phyloP scores from a whole-genome alignment of 208 protist species.

The Acanthamoeba divionensis region DNA sequence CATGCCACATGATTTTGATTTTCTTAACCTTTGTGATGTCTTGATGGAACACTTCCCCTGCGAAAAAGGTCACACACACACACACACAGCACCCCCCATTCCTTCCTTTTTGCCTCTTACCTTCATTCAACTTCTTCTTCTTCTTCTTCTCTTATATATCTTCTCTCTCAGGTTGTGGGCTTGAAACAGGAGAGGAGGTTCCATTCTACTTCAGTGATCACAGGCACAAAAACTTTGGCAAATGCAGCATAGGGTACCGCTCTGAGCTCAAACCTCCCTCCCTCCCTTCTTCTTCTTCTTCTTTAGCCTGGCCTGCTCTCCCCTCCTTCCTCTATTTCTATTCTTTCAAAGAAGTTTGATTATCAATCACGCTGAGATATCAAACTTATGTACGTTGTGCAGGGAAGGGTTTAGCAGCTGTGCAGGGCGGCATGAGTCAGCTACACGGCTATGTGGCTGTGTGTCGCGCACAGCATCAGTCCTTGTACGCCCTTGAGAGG shows the following conservation, averaged over 20 bases:
- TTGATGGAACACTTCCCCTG: not conserved
- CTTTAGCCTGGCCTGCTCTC: too few species aligned
- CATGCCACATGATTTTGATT: not conserved
- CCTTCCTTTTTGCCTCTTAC: conserved; percentile 1
- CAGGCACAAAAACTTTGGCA: conserved; percentile 44
- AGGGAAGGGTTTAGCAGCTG: too few species aligned
- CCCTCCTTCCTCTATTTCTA: too few species aligned
- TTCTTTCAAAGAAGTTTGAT: too few species aligned
- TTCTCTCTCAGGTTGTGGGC: conserved; percentile 19
- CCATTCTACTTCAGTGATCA: not conserved
- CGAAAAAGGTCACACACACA: not conserved
- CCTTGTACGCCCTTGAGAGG: too few species aligned
- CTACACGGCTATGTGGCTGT: too few species aligned
- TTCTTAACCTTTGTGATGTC: not conserved
- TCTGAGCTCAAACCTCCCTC: too few species aligned
- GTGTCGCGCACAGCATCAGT: too few species aligned
- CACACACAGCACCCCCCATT: not conserved
- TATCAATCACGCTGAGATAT: too few species aligned
- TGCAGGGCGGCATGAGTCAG: too few species aligned
- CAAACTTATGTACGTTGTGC: too few species aligned
- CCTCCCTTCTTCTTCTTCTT: too few species aligned
- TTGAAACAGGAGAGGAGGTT: conserved; percentile 34
- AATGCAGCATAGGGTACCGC: not conserved
- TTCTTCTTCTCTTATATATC: conserved; percentile 49
- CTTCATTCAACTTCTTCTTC: conserved; percentile 59